Evolutionary conservation across 148 eudicot genomes (phyloP).

Genomic region (Arctostaphylos glauca): DNA sequence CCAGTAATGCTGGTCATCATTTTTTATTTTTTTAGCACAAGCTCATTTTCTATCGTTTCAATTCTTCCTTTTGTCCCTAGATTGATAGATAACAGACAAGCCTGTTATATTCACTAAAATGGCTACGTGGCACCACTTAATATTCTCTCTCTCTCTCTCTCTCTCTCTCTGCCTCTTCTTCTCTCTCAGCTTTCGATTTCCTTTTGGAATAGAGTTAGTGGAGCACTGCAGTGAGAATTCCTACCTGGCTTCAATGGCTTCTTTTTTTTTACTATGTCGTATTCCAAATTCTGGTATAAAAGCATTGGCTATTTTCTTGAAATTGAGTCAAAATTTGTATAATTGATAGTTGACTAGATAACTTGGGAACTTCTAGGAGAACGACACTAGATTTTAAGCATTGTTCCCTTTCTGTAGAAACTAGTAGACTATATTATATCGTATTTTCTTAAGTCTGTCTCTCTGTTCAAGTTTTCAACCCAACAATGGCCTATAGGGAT

Average conservation of each 20-base stretch:
- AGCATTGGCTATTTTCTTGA: not conserved
- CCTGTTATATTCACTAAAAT: not conserved
- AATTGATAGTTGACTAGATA: not conserved
- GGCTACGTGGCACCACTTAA: not conserved
- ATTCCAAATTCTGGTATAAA: not conserved
- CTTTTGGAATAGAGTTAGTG: not conserved
- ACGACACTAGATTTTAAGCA: not conserved
- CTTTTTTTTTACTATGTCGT: not conserved
- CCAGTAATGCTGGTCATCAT: not conserved
- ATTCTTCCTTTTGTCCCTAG: not conserved
- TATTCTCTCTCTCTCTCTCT: not conserved
- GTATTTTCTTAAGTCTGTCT: not conserved
- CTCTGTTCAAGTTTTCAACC: not conserved
- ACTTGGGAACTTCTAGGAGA: not conserved
- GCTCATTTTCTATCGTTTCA: not conserved
- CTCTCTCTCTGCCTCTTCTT: not conserved
- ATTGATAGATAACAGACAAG: not conserved
- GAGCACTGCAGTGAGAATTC: not conserved
- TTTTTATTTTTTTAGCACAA: not conserved
- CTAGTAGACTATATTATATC: not conserved
- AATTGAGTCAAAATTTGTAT: not conserved
- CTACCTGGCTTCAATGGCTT: constrained; percentile 1
- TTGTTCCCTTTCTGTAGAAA: not conserved
- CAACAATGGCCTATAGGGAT: not conserved
- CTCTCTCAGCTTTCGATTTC: not conserved